Base-by-base conservation (phyloP, 306 rosid genomes). In the Sicyos baderoa region DNA sequence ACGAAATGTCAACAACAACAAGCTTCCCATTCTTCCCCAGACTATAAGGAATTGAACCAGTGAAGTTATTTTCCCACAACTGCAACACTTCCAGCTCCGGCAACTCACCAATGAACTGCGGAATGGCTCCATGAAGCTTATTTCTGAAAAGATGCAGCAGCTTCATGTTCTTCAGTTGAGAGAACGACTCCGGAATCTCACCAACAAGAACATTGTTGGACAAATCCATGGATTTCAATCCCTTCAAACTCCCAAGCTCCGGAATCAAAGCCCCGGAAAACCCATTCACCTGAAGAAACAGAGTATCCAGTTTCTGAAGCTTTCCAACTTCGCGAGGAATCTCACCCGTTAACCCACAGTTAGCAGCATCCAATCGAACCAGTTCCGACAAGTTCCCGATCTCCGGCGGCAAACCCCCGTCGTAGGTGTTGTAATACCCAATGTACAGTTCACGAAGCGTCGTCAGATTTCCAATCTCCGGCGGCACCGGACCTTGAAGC, bases 61-160 rank as follows among this genome's bases (percentile, higher is more conserved):
- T 92, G 84, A 92, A 87, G 82, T 92, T 92, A 69, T 92, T 92
- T 81, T 89, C 96, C 98, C 98, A 92, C 13, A 92, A 75, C 78
- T 92, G 98, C 71, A 92, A 65, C 0, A 92, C 98, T 74, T 92
- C 89, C 56, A 92, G 76, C 40, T 76, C 79, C 55, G 96, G 95
- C 75, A 89, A 62, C 9, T 83, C 91, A 5, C 88, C 96, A 11
- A 89, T 52, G 27, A 92, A 92, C 60, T 86, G 96, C 1, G 98
- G 98, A 72, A 92, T 92, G 8, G 89, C 89, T 11, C 98, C 98
- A 71, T 89, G 91, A 53, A 92, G 98, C 79, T 81, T 86, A 79
- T 92, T 92, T 50, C 98, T 71, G 66, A 92, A 92, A 37, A 92
- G 78, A 73, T 92, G 90, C 62, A 92, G 40, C 12, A 92, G 93